Base-by-base conservation (phyloP, 2,329 filamentous ascomycete species). In the Fusarium sp. region DNA sequence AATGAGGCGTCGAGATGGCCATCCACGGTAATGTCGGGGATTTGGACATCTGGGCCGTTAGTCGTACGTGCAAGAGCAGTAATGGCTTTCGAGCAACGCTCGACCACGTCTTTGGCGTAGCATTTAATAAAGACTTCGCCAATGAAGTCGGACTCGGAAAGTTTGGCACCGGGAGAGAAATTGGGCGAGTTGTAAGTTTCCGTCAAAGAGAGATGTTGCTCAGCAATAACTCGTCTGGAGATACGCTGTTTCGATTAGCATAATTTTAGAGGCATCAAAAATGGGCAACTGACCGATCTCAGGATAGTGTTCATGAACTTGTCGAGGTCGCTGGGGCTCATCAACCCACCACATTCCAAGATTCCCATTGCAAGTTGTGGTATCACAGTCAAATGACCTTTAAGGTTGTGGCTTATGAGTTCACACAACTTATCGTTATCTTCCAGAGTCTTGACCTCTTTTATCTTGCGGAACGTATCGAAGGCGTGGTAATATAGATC, bases 401-500 rank as follows among this genome's bases (percentile, higher is more conserved):
- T 91, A 65, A 99, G 85, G 68, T 91, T 97, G 60, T 89, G 85
- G 63, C 90, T 88, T 63, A 99, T 90, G 60, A 93, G 84, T 57
- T 92, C 87, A 83, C 96, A 99, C 74, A 97, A 91, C 45, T 81
- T 84, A 71, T 98, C 94, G 78, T 99, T 99, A 75, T 98, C 95
- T 32, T 97, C 92, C 37, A 97, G 82, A 0, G 89, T 92, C 75
- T 91, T 91, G 73, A 99, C 90, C 77, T 97, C 93, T 53, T 90
- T 90, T 42, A 98, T 85, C 72, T 92, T 91, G 49, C 96, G 92
- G 69, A 98, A 92, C 55, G 86, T 90, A 78, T 99, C 96, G 75
- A 99, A 99, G n/a, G 96, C 95, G 72, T 90, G 90, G 82, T 98
- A 97, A 84, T 99, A 99, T 9, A 98, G 87, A 78, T 98, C 93